phyloP scores from a whole-genome alignment of 331 rosid genomes.

The Dryas integrifolia region DNA sequence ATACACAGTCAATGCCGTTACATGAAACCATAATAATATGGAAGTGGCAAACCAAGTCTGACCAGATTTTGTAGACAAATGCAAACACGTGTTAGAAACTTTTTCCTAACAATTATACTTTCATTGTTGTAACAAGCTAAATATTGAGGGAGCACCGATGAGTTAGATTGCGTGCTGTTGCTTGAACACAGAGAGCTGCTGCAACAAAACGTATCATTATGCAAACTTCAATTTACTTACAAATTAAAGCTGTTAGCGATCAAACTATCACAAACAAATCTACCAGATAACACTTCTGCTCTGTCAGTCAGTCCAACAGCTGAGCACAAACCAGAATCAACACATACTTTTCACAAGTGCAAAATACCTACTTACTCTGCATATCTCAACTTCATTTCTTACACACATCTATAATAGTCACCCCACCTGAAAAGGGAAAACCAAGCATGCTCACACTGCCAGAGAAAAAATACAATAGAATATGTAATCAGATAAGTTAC shows the following conservation, averaged over 20 bases:
- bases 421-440: slow-evolving; percentile 41
- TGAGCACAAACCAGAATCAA: slow-evolving; percentile 64
- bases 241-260: slow-evolving; percentile 64
- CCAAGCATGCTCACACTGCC: slow-evolving; percentile 83
- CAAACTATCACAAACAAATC: slow-evolving; percentile 46
- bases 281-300: slow-evolving; percentile 45
- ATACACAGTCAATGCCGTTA: background rate
- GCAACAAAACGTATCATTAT: slow-evolving; percentile 22
- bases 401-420: slow-evolving; percentile 53
- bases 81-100: slow-evolving; percentile 7
- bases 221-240: slow-evolving; percentile 52
- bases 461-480: slow-evolving; percentile 60
- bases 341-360: slow-evolving; percentile 46
- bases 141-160: background rate
- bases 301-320: slow-evolving; percentile 71
- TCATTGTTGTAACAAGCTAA: slow-evolving; percentile 2
- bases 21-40: too few species aligned
- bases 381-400: slow-evolving; percentile 73
- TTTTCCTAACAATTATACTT: background rate
- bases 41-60: background rate
- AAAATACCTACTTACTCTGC: slow-evolving; percentile 43
- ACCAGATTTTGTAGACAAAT: background rate
- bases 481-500: slow-evolving; percentile 48
- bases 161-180: background rate
- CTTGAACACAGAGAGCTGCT: slow-evolving; percentile 11